Base-by-base conservation (phyloP, 805 yeast genomes). In the Candida nonsorbophila region DNA sequence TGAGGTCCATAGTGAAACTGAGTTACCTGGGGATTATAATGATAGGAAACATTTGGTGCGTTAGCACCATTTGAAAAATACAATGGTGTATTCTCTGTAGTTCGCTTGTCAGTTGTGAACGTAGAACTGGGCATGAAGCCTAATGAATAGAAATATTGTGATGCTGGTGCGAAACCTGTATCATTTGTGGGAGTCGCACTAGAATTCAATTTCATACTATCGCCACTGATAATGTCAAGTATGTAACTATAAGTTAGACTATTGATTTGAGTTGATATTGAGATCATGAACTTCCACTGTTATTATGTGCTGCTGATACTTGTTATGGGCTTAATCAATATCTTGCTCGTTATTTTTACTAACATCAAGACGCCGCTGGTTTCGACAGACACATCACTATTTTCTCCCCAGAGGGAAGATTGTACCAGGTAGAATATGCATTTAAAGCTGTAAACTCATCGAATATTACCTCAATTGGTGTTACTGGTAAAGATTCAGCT, bases 341-440 rank as follows among this genome's bases (percentile, higher is more conserved):
- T 21, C 11, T 7, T 21, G 7, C 6, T 21, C 13, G 11, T 21
- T 7, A 11, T 7, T 21, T 21, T 55, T 65, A 69, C 69, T 70
- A 33, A 71, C 72, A 28, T 21, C 6, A 9, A 68, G 79, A 77
- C 40, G 69, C 79, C 39, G 95, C 97, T n/a, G 98, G 98, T 31
- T 92, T 88, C 58, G 98, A 92, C 67, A 84, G 98, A 69, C 98
- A 92, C 59, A 92, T 92, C 58, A 92, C 98, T 16, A 88, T 92
- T 48, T 92, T 92, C 67, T 90, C 97, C 22, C 98, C 98, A 13
- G 98, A 92, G 56, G 98, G 98, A 25, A 79, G 98, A 60, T 71
- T 92, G 38, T 92, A 83, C 63, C 98, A 92, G 64, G 98, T 90
- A 20, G 98, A 92, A 58, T 92, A 92, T 53, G 98, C 97, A 5